Evolutionary conservation across 768 basidiomycete genomes (phyloP).

Genomic region (Tricholoma flavovirens): DNA sequence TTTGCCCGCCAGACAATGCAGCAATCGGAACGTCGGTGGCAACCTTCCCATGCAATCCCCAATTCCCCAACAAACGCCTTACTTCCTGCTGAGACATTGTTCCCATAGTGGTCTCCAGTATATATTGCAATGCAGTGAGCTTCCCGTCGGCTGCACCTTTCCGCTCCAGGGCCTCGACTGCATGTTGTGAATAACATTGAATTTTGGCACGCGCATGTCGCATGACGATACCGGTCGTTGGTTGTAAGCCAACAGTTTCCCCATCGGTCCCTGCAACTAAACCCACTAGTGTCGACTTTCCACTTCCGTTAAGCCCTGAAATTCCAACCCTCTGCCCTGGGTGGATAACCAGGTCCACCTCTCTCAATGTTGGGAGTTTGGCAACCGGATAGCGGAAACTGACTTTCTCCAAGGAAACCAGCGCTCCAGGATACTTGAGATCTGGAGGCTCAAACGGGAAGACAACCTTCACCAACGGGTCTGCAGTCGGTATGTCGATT

Average conservation of each 20-base stretch:
- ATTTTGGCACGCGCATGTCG: slow-evolving; percentile 50
- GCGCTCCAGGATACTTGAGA: slow-evolving; percentile 20
- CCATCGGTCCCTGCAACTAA: slow-evolving; percentile 9
- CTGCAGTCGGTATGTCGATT: slow-evolving; percentile 33
- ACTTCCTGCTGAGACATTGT: slow-evolving; percentile 32
- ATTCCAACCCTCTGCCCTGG: slow-evolving; percentile 22
- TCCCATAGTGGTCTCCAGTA: slow-evolving; percentile 14
- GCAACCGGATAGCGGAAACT: slow-evolving; percentile 18
- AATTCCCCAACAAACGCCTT: slow-evolving; percentile 34
- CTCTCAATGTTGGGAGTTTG: slow-evolving; percentile 14
- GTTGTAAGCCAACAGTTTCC: slow-evolving; percentile 21
- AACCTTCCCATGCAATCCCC: slow-evolving; percentile 38
- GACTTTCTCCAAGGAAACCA: slow-evolving; percentile 19
- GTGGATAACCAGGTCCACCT: slow-evolving; percentile 19
- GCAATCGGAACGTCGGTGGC: slow-evolving; percentile 36
- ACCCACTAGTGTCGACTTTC: slow-evolving; percentile 40
- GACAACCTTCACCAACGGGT: slow-evolving; percentile 28
- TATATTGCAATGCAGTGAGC: slow-evolving; percentile 16
- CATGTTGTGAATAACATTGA: slow-evolving; percentile 59
- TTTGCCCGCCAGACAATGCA: slow-evolving; percentile 52
- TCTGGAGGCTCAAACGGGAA: slow-evolving; percentile 24
- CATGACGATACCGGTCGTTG: slow-evolving; percentile 41
- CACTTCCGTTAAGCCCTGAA: slow-evolving; percentile 33
- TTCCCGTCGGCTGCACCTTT: slow-evolving; percentile 21
- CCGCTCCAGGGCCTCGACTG: slow-evolving; percentile 42